Conservation (phyloP, 345 rosid species). For the Excoecaria agallocha region DNA sequence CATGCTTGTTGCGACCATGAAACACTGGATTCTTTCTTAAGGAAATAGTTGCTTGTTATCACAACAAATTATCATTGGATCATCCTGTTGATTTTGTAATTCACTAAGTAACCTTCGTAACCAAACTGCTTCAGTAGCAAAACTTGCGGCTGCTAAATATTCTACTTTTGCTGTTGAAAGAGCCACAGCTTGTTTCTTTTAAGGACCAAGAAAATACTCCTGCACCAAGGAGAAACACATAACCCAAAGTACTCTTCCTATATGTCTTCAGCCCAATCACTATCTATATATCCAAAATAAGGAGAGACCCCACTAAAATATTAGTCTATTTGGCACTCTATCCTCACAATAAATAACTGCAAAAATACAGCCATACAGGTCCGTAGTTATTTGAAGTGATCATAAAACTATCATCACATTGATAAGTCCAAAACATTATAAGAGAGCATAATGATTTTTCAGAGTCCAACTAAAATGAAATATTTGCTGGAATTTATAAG, state of each 20-base stretch:
- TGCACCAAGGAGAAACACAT: too few species aligned
- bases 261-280: too few species aligned
- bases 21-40: not conserved
- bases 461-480: not conserved
- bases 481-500: not conserved
- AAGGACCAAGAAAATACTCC: too few species aligned
- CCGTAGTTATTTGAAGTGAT: not conserved
- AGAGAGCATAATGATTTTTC: not conserved
- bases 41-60: not conserved
- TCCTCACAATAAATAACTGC: too few species aligned
- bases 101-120: not conserved
- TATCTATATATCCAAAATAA: too few species aligned
- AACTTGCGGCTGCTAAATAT: not conserved
- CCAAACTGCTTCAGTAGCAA: not conserved
- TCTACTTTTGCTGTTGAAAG: too few species aligned
- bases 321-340: not conserved
- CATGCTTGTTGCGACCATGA: not conserved
- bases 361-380: not conserved
- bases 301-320: not conserved
- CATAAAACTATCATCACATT: not conserved
- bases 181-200: too few species aligned
- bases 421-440: not conserved
- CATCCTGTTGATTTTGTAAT: not conserved
- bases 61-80: not conserved
- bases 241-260: too few species aligned